Evolutionary conservation across 176 grass and related monocot species (phyloP).

Genomic region (Poa pratensis): DNA sequence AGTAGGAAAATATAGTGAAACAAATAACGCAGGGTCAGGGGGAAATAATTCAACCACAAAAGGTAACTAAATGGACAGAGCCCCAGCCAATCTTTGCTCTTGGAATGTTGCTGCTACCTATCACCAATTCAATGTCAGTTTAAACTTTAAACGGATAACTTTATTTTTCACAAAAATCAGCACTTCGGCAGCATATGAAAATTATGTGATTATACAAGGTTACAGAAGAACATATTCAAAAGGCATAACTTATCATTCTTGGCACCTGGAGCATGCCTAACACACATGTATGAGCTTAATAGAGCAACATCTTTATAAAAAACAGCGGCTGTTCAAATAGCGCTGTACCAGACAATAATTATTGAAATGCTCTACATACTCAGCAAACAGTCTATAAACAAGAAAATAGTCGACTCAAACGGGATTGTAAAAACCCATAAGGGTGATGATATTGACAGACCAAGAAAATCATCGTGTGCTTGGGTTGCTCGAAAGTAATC

Average conservation of each 20-base stretch:
- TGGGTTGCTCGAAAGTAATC: background rate
- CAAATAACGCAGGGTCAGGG: background rate
- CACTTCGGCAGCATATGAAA: background rate
- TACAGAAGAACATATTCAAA: background rate
- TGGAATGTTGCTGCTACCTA: constrained; percentile 5
- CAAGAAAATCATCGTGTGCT: background rate
- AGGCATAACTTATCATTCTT: constrained; percentile 9
- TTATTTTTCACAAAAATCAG: background rate
- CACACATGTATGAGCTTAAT: background rate
- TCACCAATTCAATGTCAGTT: constrained; percentile 32
- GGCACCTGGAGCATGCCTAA: background rate
- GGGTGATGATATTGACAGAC: background rate
- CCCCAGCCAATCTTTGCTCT: constrained; percentile 19
- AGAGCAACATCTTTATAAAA: too few relatives aligned
- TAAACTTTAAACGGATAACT: background rate
- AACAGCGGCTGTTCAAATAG: too few relatives aligned
- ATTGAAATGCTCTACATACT: too few relatives aligned
- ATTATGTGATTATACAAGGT: background rate
- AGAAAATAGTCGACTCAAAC: background rate
- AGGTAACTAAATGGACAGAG: constrained; percentile 11
- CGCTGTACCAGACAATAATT: too few relatives aligned
- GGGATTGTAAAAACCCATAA: background rate
- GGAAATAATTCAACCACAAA: constrained; percentile 15
- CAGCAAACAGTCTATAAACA: too few relatives aligned
- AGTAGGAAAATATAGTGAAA: background rate